Base-by-base conservation (phyloP, 192 early-diverging fungal genomes). In the Coemansia asiatica region DNA sequence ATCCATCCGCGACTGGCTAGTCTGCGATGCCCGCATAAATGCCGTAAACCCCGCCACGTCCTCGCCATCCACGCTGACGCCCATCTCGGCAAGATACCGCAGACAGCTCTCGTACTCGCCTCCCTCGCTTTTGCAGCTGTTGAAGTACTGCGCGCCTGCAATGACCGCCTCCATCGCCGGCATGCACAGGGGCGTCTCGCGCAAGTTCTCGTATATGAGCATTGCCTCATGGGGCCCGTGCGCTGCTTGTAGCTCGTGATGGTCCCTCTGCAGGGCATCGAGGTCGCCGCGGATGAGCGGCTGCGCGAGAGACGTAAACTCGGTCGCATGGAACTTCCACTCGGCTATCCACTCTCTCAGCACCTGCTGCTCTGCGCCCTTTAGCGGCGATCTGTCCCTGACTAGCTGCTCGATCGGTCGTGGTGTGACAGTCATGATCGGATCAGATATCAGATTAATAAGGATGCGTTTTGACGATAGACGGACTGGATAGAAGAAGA, bases 101-200 rank as follows among this genome's bases (percentile, higher is more conserved):
- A 80, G 21, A 31, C 77, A 80, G n/a, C 46, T 61, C 0, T 6
- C 59, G 25, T 80, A 69, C 19, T 74, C 68, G 18, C 64, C 57
- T 19, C n/a, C 13, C 8, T 46, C 18, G 36, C 53, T 6, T 5
- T n/a, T 13, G 48, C 50, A 25, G n/a, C 51, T 31, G 56, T 53
- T 60, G 54, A 49, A 70, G 56, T 80, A 80, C 62, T 80, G 77
- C 6, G 77, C 77, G 2, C 77, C 77, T 5, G 77, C 77, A 13
- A 80, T 71, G 6, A 80, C 69, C 38, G 71, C 72, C 54, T 80
- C 77, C 77, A 80, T 80, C 12, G 77, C 77, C 12, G 77, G 77
- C 77, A 80, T 80, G 6, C 28, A 46, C 5, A 80, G 36, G 57
- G 66, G 57, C 0, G 77, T 80, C 54, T 80, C 77, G 3, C 56